Evolutionary conservation across 1,284 basidiomycete genomes (phyloP).

Genomic region (Uromyces viciae-fabae): DNA sequence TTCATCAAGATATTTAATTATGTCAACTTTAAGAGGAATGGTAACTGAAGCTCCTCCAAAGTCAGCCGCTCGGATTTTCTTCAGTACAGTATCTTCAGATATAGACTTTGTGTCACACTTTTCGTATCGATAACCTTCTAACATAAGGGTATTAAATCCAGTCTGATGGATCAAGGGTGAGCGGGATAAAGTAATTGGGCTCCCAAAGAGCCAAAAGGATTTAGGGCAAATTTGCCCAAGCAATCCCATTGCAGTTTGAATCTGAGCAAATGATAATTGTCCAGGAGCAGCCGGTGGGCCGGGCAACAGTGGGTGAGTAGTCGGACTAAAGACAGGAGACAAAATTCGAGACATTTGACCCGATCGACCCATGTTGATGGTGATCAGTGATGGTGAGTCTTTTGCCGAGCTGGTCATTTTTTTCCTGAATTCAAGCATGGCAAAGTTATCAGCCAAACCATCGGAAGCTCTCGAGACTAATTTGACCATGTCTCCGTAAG

Average conservation of each 20-base stretch:
- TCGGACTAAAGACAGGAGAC: slow-evolving; percentile 78
- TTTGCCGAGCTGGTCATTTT: slow-evolving; percentile 53
- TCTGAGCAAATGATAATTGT: slow-evolving; percentile 80
- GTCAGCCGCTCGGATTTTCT: slow-evolving; percentile 64
- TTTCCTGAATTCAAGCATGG: slow-evolving; percentile 67
- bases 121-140: slow-evolving; percentile 66
- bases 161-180: slow-evolving; percentile 92
- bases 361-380: slow-evolving; percentile 84
- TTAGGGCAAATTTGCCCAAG: slow-evolving; percentile 71
- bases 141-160: slow-evolving; percentile 72
- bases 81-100: slow-evolving; percentile 61
- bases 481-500: slow-evolving; percentile 79
- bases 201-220: slow-evolving; percentile 81
- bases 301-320: slow-evolving; percentile 81
- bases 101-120: slow-evolving; percentile 71
- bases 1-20: slow-evolving; percentile 72
- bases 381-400: slow-evolving; percentile 71
- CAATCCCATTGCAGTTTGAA: slow-evolving; percentile 74
- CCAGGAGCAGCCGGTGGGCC: slow-evolving; percentile 77
- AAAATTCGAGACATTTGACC: slow-evolving; percentile 87
- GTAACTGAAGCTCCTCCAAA: slow-evolving; percentile 97
- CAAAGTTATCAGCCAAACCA: slow-evolving; percentile 72
- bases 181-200: slow-evolving; percentile 81
- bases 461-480: slow-evolving; percentile 76
- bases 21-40: slow-evolving; percentile 83